phyloP scores from a whole-genome alignment of 2,329 filamentous ascomycete genomes.

The Aspergillus thermomutatus region DNA sequence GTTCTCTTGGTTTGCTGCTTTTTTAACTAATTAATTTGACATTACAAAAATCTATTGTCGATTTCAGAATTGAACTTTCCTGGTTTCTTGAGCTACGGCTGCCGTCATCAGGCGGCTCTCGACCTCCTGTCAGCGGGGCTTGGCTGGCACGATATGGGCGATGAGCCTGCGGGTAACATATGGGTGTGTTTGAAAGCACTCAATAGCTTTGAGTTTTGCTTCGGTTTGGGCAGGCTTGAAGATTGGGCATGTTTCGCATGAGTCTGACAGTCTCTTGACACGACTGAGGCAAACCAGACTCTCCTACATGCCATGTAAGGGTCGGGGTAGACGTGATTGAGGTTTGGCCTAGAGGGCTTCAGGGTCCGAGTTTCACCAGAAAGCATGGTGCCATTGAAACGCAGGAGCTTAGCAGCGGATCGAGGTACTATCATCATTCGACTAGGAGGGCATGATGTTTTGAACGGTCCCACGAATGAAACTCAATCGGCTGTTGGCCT shows the following conservation, averaged over 20 bases:
- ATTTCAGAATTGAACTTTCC: not conserved
- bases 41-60: slow-evolving; percentile 5
- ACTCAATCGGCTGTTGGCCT: not conserved
- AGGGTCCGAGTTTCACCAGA: not conserved
- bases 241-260: not conserved
- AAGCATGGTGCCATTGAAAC: not conserved
- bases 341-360: too few species aligned
- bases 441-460: not conserved
- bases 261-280: not conserved
- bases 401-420: not conserved
- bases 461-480: not conserved
- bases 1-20: slow-evolving; percentile 12
- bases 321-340: not conserved
- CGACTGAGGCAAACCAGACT: not conserved
- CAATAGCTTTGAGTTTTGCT: not conserved
- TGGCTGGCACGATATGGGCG: not conserved
- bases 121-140: not conserved
- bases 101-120: not conserved
- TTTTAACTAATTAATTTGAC: slow-evolving; percentile 18
- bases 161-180: not conserved
- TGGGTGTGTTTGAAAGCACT: not conserved
- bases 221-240: not conserved
- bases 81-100: not conserved
- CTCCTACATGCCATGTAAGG: not conserved
- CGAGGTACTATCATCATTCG: not conserved